phyloP scores from a whole-genome alignment of 2,329 filamentous ascomycete genomes.

The Monilinia vaccinii-corymbosi region DNA sequence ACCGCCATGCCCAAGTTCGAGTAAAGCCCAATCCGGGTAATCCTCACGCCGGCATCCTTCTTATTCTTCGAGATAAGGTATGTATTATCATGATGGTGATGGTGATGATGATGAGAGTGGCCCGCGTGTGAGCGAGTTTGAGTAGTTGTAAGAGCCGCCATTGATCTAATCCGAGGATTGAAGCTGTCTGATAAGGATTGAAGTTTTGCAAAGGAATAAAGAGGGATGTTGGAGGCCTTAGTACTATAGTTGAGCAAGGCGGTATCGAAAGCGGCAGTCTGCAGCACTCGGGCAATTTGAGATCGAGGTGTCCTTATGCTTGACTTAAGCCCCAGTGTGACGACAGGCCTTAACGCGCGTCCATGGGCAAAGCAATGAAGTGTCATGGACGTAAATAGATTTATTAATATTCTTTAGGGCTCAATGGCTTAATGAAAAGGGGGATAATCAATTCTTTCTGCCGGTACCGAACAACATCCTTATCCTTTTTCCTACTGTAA shows the following conservation, averaged over 20 bases:
- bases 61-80: constrained; percentile 77
- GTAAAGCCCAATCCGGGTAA: constrained; percentile 79
- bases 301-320: constrained; percentile 29
- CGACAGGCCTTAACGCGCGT: constrained; percentile 25
- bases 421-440: neutral
- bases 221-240: constrained; percentile 13
- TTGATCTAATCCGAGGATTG: constrained; percentile 21
- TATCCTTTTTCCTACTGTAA: neutral
- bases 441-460: neutral
- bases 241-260: constrained; percentile 15
- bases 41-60: constrained; percentile 86
- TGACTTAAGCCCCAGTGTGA: constrained; percentile 22
- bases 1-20: constrained; percentile 93
- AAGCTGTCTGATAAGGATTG: constrained; percentile 20
- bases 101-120: constrained; percentile 58
- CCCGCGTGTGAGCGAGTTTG: constrained; percentile 36
- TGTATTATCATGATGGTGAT: constrained; percentile 78
- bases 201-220: constrained; percentile 20
- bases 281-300: constrained; percentile 24
- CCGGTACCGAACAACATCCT: neutral
- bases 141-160: constrained; percentile 27
- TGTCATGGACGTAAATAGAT: constrained; percentile 22
- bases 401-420: too few relatives aligned
- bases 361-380: constrained; percentile 21
- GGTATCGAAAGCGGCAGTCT: constrained; percentile 23